Conservation (phyloP, 768 basidiomycete genomes). For the Pleurotus citrinopileatus region DNA sequence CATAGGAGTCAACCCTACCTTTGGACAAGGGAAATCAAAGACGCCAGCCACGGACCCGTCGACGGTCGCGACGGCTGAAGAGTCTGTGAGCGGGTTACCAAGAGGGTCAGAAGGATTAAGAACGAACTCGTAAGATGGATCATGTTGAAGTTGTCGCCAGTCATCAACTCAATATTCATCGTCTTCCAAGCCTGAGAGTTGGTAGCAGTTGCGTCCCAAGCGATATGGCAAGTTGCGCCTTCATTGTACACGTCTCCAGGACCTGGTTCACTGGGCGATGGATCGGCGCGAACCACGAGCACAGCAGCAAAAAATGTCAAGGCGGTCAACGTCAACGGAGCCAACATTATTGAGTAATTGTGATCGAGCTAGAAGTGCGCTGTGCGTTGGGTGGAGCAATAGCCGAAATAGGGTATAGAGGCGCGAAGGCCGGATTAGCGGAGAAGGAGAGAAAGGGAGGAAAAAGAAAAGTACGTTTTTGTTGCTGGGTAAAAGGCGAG, state of each 20-base stretch:
- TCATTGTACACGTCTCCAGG: slow-evolving; percentile 57
- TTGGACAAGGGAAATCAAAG: slow-evolving; percentile 63
- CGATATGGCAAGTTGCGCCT: slow-evolving; percentile 51
- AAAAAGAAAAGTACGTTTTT: slow-evolving; percentile 6
- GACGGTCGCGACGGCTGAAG: slow-evolving; percentile 56
- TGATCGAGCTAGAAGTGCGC: neutral
- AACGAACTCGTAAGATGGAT: slow-evolving; percentile 60
- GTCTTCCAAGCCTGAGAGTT: slow-evolving; percentile 60
- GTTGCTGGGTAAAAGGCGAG: neutral
- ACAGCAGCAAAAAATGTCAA: slow-evolving; percentile 35
- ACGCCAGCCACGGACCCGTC: slow-evolving; percentile 60
- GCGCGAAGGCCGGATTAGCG: neutral
- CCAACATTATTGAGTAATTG: slow-evolving; percentile 32
- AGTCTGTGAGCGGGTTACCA: slow-evolving; percentile 6
- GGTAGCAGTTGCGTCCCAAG: slow-evolving; percentile 55
- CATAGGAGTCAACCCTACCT: slow-evolving; percentile 34
- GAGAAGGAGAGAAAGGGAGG: neutral
- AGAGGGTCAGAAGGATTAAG: neutral
- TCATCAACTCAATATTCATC: slow-evolving; percentile 80
- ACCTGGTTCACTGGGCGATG: slow-evolving; percentile 55
- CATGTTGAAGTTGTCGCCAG: slow-evolving; percentile 72
- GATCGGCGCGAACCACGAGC: slow-evolving; percentile 50
- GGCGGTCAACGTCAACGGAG: slow-evolving; percentile 30
- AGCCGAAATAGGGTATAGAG: neutral
- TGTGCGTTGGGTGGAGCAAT: neutral